phyloP scores from a whole-genome alignment of 139 green algal species.

The Dunaliella primolecta region DNA sequence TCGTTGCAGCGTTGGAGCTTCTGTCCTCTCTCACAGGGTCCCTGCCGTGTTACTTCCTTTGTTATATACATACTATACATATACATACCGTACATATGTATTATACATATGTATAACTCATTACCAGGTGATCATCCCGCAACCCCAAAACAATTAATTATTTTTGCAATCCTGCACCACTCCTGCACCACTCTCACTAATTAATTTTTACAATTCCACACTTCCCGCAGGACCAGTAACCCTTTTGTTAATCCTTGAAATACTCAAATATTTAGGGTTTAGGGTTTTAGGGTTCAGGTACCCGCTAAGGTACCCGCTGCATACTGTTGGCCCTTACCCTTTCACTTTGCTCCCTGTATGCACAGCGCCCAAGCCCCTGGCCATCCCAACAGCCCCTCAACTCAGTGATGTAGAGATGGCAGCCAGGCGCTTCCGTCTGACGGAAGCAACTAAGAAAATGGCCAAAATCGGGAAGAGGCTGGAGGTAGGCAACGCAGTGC shows the following conservation, averaged over 20 bases:
- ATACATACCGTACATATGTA: too few relatives aligned
- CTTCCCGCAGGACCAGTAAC: neutral
- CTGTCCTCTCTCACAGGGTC: too few relatives aligned
- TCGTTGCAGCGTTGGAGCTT: too few relatives aligned
- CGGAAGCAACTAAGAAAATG: slow-evolving; percentile 2
- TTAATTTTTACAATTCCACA: neutral
- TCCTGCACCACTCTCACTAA: neutral
- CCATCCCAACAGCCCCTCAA: slow-evolving; percentile 3
- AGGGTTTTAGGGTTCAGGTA: too few relatives aligned
- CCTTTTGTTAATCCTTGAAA: neutral
- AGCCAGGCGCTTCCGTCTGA: neutral
- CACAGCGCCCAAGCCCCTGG: slow-evolving; percentile 11
- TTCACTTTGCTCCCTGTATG: neutral
- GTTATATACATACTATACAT: too few relatives aligned
- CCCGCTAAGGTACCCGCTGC: too few relatives aligned
- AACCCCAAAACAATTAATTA: too few relatives aligned
- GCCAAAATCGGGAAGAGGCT: neutral
- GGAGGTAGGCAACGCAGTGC: neutral
- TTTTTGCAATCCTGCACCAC: too few relatives aligned
- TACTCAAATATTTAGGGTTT: neutral
- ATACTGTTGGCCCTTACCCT: too few relatives aligned
- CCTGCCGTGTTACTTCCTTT: too few relatives aligned
- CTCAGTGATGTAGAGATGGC: slow-evolving; percentile 19
- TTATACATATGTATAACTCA: too few relatives aligned
- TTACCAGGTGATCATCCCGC: too few relatives aligned